A percentile compares a stretch with the other conserved stretches of the same genome.
phyloP scores from a whole-genome alignment of 768 basidiomycete genomes.

The Hygrocybe punicea region DNA sequence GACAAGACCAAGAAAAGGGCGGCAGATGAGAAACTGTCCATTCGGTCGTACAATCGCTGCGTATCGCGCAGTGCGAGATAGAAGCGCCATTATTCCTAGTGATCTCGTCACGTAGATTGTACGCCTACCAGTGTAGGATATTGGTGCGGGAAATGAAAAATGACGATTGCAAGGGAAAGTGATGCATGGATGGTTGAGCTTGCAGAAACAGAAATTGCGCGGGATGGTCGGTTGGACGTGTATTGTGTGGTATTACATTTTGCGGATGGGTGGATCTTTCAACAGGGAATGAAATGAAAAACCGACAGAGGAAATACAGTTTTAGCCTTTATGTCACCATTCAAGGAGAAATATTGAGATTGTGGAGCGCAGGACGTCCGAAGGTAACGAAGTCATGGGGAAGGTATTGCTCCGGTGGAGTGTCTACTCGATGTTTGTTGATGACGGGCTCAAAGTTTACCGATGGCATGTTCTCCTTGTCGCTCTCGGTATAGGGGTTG shows the following conservation, averaged over 20 bases:
- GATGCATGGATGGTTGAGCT: conserved; percentile 63
- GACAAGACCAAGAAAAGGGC: conserved; percentile 30
- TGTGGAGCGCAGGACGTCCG: conserved; percentile 75
- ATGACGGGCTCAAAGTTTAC: conserved; percentile 64
- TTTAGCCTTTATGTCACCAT: conserved; percentile 40
- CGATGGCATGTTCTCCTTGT: conserved; percentile 77
- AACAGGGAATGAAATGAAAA: conserved; percentile 41
- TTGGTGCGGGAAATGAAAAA: conserved; percentile 39
- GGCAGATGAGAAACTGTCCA: conserved; percentile 38
- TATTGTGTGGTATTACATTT: conserved; percentile 83
- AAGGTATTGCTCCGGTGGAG: conserved; percentile 69
- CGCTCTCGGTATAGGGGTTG: conserved; percentile 44
- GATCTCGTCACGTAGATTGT: conserved; percentile 41
- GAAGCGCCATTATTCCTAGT: conserved; percentile 24
- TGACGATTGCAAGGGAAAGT: conserved; percentile 64
- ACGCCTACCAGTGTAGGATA: conserved; percentile 49
- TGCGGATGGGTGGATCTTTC: conserved; percentile 57
- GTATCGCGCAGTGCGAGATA: conserved; percentile 21
- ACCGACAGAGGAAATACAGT: conserved; percentile 38
- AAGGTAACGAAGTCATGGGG: conserved; percentile 80
- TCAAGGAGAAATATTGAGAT: conserved; percentile 66
- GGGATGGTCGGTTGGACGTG: conserved; percentile 58
- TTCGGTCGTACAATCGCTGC: conserved; percentile 24
- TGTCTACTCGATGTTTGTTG: conserved; percentile 67
- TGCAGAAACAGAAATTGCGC: conserved; percentile 61